Evolutionary conservation across 371 early-diverging fungal species (phyloP), one percentile per base, ranked within the genome.

Genomic region (Mortierella polycephala): DNA sequence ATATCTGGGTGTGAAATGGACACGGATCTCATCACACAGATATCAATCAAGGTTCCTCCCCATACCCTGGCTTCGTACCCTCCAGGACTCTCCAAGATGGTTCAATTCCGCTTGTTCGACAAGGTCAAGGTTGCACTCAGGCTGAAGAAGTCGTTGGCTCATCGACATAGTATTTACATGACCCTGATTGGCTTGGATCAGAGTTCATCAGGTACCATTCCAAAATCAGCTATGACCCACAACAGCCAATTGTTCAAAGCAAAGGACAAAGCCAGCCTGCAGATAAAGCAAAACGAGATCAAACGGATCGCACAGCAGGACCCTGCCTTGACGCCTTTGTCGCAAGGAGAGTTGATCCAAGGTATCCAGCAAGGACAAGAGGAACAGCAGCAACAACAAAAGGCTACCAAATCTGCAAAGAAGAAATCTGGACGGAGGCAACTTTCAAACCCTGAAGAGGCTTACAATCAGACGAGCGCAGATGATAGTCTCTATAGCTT

Each of bases 111-210:
- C 14, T 58, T 89, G 16, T 90, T 90, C 69, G 89, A 90, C 76
- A 85, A 84, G 56, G 87, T 90, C 21, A 81, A 82, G 47, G 89
- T 90, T 0, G 85, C 88, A 0, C 73, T 90, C 10, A 84, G 86
- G 53, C 74, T 89, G 41, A 85, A 87, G 10, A 84, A 83, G 55
- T 89, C 89, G 11, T 86, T 86, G 60, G 88, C 87, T 10, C 91
- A 89, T 64, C 87, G 89, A 11, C 87, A 89, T 49, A 83, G 84
- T 62, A 87, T 88, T 14, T 87, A 88, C 45, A 87, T 90, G 89
- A 82, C 85, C 2, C 61, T 89, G 62, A 81, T 88, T 12, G 88
- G 86, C 57, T 76, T 86, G 11, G 81, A 86, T 11, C 77, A 80
- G 11, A 47, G 49, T 39, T 30, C 57, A 7, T 13, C 62, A 39